phyloP scores from a whole-genome alignment of 106 monocot species.

The Cymbidium sinense region DNA sequence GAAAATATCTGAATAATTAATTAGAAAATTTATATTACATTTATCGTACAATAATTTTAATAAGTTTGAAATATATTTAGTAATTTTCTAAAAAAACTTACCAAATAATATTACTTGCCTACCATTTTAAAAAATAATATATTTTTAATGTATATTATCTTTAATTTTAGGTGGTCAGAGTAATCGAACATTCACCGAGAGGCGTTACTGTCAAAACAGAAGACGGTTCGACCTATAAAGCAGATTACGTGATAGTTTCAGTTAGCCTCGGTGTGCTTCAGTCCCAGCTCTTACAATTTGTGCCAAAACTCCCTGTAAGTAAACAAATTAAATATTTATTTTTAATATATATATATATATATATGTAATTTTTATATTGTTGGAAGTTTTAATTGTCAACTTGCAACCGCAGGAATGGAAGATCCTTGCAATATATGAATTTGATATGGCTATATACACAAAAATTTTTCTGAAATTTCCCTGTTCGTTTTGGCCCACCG shows the following conservation, averaged over 20 bases:
- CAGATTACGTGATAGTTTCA: constrained; percentile 69
- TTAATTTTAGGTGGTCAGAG: constrained; percentile 50
- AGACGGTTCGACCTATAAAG: constrained; percentile 50
- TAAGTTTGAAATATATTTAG: too few relatives aligned
- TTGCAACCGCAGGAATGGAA: constrained; percentile 43
- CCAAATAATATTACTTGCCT: too few relatives aligned
- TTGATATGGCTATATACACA: constrained; percentile 84
- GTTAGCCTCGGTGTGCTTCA: constrained; percentile 75
- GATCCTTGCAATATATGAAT: constrained; percentile 44
- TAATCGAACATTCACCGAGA: constrained; percentile 18
- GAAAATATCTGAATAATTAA: too few relatives aligned
- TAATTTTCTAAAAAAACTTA: too few relatives aligned
- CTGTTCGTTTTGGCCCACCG: constrained; percentile 58
- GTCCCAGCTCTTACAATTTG: constrained; percentile 54
- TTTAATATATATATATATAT: too few relatives aligned
- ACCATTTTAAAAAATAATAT: too few relatives aligned
- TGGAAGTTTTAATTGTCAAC: too few relatives aligned
- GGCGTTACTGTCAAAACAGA: constrained; percentile 57
- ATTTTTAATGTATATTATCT: too few relatives aligned
- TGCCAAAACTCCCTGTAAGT: constrained; percentile 63
- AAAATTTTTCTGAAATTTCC: constrained; percentile 86
- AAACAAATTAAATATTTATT: too few relatives aligned
- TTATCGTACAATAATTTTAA: too few relatives aligned
- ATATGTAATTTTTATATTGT: too few relatives aligned
- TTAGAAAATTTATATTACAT: too few relatives aligned